Conservation (phyloP, 495 filamentous ascomycete species). For the Geopyxis carbonaria region DNA sequence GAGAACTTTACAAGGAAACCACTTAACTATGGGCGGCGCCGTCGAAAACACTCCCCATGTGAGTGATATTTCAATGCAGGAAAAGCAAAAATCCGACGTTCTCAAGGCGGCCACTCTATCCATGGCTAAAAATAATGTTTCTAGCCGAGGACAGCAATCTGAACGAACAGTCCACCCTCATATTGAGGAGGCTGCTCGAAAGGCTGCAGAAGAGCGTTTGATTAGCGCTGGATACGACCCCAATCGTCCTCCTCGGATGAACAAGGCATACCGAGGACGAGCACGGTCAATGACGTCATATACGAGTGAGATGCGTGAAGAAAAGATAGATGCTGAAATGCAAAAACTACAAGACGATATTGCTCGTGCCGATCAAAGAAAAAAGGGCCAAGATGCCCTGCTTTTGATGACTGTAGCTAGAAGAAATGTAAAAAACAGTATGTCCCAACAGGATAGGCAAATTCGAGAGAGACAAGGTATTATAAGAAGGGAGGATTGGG, state of each 20-base stretch:
- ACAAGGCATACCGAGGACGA: not conserved
- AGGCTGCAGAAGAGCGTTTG: slow-evolving; percentile 15
- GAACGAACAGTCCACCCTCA: too few relatives aligned
- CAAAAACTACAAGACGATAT: slow-evolving; percentile 29
- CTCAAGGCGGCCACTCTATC: slow-evolving; percentile 18
- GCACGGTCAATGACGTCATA: not conserved
- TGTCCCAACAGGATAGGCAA: slow-evolving; percentile 20
- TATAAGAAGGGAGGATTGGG: slow-evolving; percentile 9
- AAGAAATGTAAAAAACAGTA: slow-evolving; percentile 49
- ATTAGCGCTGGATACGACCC: slow-evolving; percentile 12
- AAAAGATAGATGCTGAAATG: slow-evolving; percentile 8
- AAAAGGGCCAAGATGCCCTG: slow-evolving; percentile 55
- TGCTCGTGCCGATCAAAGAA: slow-evolving; percentile 52
- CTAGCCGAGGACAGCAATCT: too few relatives aligned
- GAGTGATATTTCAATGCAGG: slow-evolving; percentile 13
- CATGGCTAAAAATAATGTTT: slow-evolving; percentile 14
- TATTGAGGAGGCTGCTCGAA: slow-evolving; percentile 21
- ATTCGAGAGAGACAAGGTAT: slow-evolving; percentile 18
- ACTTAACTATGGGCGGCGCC: too few relatives aligned
- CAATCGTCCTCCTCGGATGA: not conserved
- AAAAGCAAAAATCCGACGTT: slow-evolving; percentile 18
- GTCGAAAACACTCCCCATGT: not conserved
- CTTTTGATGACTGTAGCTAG: slow-evolving; percentile 61
- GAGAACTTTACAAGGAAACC: too few relatives aligned
- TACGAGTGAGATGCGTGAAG: too few relatives aligned